These are phyloP conservation scores for Teratosphaeria epicoccoides DNA, from an alignment of 2,329 filamentous ascomycete genomes.

Conservation along the genomic window DNA sequence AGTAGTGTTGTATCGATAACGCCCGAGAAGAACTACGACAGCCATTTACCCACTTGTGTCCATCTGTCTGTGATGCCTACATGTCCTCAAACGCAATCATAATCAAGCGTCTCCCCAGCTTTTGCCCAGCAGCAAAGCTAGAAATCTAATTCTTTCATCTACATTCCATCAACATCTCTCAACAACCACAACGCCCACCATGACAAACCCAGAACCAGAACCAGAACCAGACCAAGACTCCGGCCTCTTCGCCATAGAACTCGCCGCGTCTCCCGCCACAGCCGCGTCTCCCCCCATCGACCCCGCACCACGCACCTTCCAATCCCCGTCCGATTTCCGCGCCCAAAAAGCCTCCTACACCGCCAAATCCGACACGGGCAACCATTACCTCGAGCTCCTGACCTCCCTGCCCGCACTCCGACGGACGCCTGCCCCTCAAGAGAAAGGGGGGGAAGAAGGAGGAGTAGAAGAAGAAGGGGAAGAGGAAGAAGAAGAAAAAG, in stretches of 20 bases:
- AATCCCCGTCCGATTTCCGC: conserved; percentile 24
- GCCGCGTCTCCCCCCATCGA: conserved; percentile 10
- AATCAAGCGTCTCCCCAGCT: no score
- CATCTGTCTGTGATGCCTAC: no score
- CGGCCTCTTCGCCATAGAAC: conserved; percentile 22
- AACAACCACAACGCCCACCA: no score
- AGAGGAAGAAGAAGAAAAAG: not conserved
- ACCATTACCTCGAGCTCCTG: conserved; percentile 13
- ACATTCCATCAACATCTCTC: no score
- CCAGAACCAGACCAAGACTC: conserved; percentile 2
- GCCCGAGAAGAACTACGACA: not conserved
- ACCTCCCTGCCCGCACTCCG: conserved; percentile 11
- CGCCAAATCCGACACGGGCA: conserved; percentile 22
- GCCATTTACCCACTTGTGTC: not conserved
- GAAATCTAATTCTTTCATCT: no score
- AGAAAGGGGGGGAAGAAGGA: not conserved
- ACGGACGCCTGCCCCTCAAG: not conserved
- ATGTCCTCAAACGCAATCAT: no score
- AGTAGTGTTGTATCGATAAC: conserved; percentile 8
- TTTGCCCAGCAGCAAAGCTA: no score
- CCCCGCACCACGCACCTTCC: conserved; percentile 22
- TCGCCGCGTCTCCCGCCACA: conserved; percentile 22
- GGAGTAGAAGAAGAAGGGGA: no score
- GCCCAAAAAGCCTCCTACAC: conserved; percentile 20
- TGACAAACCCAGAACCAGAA: no score